Percentiles rank a stretch among this genome's conserved stretches.
These are phyloP conservation scores for Pseudogymnoascus sp. DNA, from an alignment of 2,329 filamentous ascomycete genomes.

Conservation along the genomic window DNA sequence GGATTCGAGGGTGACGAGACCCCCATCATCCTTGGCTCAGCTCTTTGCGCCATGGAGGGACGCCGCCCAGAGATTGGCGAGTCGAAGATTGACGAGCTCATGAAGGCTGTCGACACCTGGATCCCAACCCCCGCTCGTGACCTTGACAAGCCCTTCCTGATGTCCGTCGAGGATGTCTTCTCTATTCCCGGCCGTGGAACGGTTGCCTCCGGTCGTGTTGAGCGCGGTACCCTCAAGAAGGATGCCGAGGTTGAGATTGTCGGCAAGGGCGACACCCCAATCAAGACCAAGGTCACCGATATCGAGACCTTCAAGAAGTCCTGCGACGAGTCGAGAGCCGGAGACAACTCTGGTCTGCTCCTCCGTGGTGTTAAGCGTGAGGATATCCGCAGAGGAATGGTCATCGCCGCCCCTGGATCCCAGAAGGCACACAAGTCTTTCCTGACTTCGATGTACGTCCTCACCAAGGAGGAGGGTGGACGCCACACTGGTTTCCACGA, in stretches of 20 bases:
- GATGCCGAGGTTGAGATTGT: slow-evolving; percentile 92
- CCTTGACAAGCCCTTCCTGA: slow-evolving; percentile 96
- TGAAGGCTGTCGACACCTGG: slow-evolving; percentile 86
- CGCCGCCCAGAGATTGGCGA: slow-evolving; percentile 80
- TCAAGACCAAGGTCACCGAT: slow-evolving; percentile 99
- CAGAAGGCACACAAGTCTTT: slow-evolving; percentile 87
- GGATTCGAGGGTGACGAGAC: slow-evolving; percentile 98
- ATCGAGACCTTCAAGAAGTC: slow-evolving; percentile 99
- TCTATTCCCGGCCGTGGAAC: slow-evolving; percentile 91
- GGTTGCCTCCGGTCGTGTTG: slow-evolving; percentile 92
- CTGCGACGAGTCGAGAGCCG: slow-evolving; percentile 89
- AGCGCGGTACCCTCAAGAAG: slow-evolving; percentile 89
- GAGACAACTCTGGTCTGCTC: slow-evolving; percentile 96
- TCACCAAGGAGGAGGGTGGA: slow-evolving; percentile 96
- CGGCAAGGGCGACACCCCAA: slow-evolving; percentile 69
- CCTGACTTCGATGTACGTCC: slow-evolving; percentile 90
- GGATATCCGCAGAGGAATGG: slow-evolving; percentile 92
- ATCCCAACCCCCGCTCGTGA: slow-evolving; percentile 93
- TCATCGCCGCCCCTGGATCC: slow-evolving; percentile 73
- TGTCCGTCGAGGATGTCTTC: slow-evolving; percentile 94
- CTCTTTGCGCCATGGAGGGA: slow-evolving; percentile 85
- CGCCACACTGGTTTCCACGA: slow-evolving; percentile 90
- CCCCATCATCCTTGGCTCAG: slow-evolving; percentile 93
- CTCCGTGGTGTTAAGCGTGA: slow-evolving; percentile 94
- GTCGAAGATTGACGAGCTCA: slow-evolving; percentile 82